Evolutionary conservation across 2,329 filamentous ascomycete species (phyloP).

Genomic region (Samsoniella hepiali): DNA sequence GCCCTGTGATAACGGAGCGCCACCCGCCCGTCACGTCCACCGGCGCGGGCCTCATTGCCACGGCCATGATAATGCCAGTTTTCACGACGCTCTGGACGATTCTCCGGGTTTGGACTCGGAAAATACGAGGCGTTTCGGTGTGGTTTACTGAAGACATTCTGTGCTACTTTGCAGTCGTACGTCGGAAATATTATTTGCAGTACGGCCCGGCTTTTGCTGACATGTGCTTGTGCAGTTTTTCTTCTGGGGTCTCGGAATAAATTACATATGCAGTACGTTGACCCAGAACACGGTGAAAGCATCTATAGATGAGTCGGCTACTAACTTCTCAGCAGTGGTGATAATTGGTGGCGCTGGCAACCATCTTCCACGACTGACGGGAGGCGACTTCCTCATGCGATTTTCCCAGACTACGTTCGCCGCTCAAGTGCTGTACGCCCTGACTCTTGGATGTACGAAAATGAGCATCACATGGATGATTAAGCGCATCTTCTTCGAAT

Average conservation of each 20-base stretch:
- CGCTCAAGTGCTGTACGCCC: constrained; percentile 22
- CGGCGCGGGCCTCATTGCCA: constrained; percentile 19
- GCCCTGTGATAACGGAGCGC: constrained; percentile 1
- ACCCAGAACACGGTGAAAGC: too few species aligned
- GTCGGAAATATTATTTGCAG: background rate
- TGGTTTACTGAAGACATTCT: constrained; percentile 21
- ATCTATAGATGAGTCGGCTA: background rate
- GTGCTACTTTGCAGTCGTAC: constrained; percentile 21
- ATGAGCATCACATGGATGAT: constrained; percentile 25
- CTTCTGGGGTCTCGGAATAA: constrained; percentile 21
- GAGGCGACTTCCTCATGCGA: background rate
- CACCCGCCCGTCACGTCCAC: constrained; percentile 17
- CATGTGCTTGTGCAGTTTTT: constrained; percentile 11
- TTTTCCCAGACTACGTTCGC: constrained; percentile 22
- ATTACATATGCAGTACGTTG: constrained; percentile 21
- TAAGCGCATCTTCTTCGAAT: constrained; percentile 24
- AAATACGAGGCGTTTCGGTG: constrained; percentile 17
- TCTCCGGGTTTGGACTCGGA: constrained; percentile 22
- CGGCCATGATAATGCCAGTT: constrained; percentile 20
- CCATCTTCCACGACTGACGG: constrained; percentile 18
- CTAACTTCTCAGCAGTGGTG: constrained; percentile 20
- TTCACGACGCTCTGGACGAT: constrained; percentile 21
- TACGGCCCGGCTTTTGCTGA: background rate
- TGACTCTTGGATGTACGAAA: constrained; percentile 23
- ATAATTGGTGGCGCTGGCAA: constrained; percentile 23